A percentile compares a stretch with the other conserved stretches of the same genome.
Evolutionary conservation across 2,329 filamentous ascomycete genomes (phyloP).

Genomic region (Parafenestella ontariensis): DNA sequence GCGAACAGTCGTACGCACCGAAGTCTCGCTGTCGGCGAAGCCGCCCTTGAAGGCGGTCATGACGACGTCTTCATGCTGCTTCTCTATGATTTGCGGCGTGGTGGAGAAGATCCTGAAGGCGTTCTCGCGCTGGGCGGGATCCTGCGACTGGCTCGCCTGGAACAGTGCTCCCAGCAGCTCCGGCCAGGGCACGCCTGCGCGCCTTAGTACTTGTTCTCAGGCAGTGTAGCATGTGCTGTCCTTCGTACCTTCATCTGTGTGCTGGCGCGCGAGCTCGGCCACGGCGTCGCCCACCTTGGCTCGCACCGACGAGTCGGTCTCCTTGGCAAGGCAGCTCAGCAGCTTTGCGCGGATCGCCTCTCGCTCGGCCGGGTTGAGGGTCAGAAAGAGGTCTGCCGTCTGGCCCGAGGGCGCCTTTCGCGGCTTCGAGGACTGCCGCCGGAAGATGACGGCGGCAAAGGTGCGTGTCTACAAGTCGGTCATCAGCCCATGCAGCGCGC

Average conservation of each 20-base stretch:
- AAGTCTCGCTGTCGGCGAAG: slow-evolving; percentile 85
- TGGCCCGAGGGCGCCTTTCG: slow-evolving; percentile 74
- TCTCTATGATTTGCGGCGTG: slow-evolving; percentile 94
- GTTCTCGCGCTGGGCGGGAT: slow-evolving; percentile 85
- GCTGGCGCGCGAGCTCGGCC: slow-evolving; percentile 92
- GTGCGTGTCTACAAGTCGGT: slow-evolving; percentile 72
- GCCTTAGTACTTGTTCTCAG: slow-evolving; percentile 8
- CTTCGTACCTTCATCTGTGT: slow-evolving; percentile 82
- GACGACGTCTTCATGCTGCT: slow-evolving; percentile 91
- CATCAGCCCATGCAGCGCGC: slow-evolving; percentile 7
- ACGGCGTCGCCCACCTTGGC: slow-evolving; percentile 99
- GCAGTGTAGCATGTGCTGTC: slow-evolving; percentile 38
- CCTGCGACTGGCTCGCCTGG: slow-evolving; percentile 84
- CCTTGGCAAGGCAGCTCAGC: slow-evolving; percentile 75
- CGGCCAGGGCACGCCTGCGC: slow-evolving; percentile 80
- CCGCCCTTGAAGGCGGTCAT: slow-evolving; percentile 86
- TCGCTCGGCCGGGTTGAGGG: slow-evolving; percentile 75
- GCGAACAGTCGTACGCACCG: slow-evolving; percentile 57
- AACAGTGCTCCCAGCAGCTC: slow-evolving; percentile 88
- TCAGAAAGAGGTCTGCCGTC: slow-evolving; percentile 84
- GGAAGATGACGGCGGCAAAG: slow-evolving; percentile 92
- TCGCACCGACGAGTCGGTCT: slow-evolving; percentile 76
- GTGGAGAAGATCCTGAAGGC: slow-evolving; percentile 95
- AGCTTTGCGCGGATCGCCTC: slow-evolving; percentile 83
- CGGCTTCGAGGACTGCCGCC: slow-evolving; percentile 88